Percentiles rank a stretch among this genome's conserved stretches.
Conservation (phyloP, 2,329 filamentous ascomycete genomes). For the Alternaria atra region DNA sequence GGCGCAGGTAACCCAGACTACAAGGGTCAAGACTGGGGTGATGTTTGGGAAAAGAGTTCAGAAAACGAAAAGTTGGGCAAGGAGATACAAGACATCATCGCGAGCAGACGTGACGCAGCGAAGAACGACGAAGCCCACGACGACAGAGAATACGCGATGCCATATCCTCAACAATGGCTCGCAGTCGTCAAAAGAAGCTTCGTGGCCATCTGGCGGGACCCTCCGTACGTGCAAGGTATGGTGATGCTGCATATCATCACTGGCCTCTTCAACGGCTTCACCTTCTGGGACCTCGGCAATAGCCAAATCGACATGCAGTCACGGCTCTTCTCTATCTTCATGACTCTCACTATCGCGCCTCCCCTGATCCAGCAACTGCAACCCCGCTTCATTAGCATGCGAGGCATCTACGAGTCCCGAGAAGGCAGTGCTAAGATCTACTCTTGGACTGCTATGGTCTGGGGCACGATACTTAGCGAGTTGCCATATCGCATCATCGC, state of each 20-base stretch:
- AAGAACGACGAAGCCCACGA: slow-evolving; percentile 51
- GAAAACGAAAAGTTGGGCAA: slow-evolving; percentile 50
- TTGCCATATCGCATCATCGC: slow-evolving; percentile 74
- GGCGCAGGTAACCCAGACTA: slow-evolving; percentile 55
- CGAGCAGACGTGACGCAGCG: slow-evolving; percentile 42
- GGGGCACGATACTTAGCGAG: slow-evolving; percentile 72
- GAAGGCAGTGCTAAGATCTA: slow-evolving; percentile 84
- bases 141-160: slow-evolving; percentile 57
- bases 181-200: slow-evolving; percentile 61
- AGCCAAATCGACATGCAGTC: slow-evolving; percentile 59
- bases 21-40: slow-evolving; percentile 57
- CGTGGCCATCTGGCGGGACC: slow-evolving; percentile 70
- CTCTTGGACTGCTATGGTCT: slow-evolving; percentile 75
- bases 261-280: slow-evolving; percentile 60
- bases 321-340: slow-evolving; percentile 78
- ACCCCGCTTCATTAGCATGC: slow-evolving; percentile 72
- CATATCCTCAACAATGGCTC: slow-evolving; percentile 52
- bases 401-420: slow-evolving; percentile 73
- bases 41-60: slow-evolving; percentile 55
- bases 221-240: slow-evolving; percentile 65
- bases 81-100: slow-evolving; percentile 55
- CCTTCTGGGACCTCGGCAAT: slow-evolving; percentile 58
- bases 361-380: slow-evolving; percentile 81
- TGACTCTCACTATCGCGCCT: slow-evolving; percentile 77
- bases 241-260: slow-evolving; percentile 63